Base-by-base conservation (phyloP, 805 yeast genomes). In the Nakazawaea anatomiae region DNA sequence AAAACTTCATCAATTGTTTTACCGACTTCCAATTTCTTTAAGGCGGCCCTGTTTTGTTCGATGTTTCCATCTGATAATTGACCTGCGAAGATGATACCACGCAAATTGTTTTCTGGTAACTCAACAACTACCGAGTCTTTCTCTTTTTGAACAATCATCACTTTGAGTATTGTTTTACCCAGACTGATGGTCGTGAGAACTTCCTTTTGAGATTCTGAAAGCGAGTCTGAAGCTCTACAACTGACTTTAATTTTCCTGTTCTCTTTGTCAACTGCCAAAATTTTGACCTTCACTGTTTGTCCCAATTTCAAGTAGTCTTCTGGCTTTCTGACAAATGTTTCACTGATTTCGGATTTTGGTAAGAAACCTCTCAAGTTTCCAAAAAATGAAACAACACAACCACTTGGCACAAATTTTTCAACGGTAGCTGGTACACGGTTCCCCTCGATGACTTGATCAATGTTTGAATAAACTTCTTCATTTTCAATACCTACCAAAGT, bases 301-400 rank as follows among this genome's bases (percentile, higher is more conserved):
- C 96, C 96, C 12, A 87, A 62, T 56, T 82, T 82, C 58, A 92
- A 76, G 65, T 85, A 86, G 57, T 90, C 92, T 57, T 77, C 80
- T 18, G 96, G 90, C 50, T 81, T 79, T 47, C 74, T 76, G 39
- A 91, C 94, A 64, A 79, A 88, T 1, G 96, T 82, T 68, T 94
- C 98, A 49, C 95, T 85, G 60, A 94, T 87, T 70, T 94, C 98
- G 50, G 84, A 73, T 56, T 83, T 81, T 32, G 99, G 98, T 54
- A 94, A 72, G 64, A 81, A 91, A 0, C 90, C 99, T 57, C 75
- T 79, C 42, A 88, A 65, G 48, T 76, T 74, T 50, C 94, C 96
- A 61, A 89, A 91, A 62, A 94, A 90, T 12, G 90, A 79, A 6
- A 94, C 82, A 42, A 90, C 70, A 44, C 88, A 96, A 60, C 99